Evolutionary conservation across 73 alveolate genomes (phyloP), one percentile per base, ranked within the genome.

Genomic region (Uronychia setigera): DNA sequence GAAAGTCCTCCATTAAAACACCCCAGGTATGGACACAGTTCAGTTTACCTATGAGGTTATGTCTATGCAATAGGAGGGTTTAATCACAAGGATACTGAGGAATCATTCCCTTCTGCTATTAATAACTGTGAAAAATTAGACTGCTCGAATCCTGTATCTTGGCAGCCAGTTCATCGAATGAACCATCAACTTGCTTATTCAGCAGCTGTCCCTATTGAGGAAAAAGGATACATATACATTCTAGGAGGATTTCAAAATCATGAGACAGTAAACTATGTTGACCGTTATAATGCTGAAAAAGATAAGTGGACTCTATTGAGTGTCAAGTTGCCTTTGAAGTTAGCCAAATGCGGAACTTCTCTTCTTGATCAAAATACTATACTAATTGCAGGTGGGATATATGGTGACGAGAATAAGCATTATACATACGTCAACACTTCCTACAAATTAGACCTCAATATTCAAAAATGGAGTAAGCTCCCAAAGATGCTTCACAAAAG

Each of bases 341-440:
- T 92, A 57, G 96, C 96, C 0, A 90, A 92, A 83, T 60, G 80
- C 31, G 96, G 96, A 32, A 86, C 92, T 31, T 86, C 79, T 25
- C 83, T 81, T 78, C 59, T 58, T 28, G 92, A 92, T 82, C 19
- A 74, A 33, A 81, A 77, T 78, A 81, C 89, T 29, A 92, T 92
- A n/a, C 57, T 92, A 58, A 84, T 92, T 30, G 81, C 89, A 27
- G 97, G 97, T 74, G 97, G 97, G 14, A 83, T 93, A 31, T 89
- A 79, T 87, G 95, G 92, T 77, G 90, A 86, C 74, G 78, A 86
- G 29, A 91, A 93, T 13, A 60, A 79, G 81, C 33, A 74, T 0
- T 87, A 79, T 67, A 33, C 84, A 31, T 87, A 87, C 76, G 79
- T 87, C 29, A 87, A 81, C 74, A 87, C 81, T 34, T 74, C 60